These are phyloP conservation scores for Aegle marmelos DNA, from an alignment of 345 rosid genomes.

Conservation along the genomic window DNA sequence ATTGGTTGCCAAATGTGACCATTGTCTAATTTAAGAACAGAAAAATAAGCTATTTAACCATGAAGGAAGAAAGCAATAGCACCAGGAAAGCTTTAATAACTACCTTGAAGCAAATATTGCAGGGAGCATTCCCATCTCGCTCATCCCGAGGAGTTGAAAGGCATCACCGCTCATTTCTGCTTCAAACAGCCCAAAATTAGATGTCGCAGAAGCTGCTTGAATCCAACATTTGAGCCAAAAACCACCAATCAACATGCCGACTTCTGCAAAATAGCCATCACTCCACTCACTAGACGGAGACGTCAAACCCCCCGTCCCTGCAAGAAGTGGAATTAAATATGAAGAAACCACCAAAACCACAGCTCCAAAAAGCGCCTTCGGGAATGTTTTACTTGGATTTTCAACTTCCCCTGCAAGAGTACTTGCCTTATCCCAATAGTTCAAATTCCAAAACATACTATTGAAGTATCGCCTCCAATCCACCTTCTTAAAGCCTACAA, in stretches of 20 bases:
- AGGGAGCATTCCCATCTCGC: conserved; percentile 92
- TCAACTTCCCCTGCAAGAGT: conserved; percentile 93
- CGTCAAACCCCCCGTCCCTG: conserved; percentile 70
- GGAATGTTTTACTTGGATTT: conserved; percentile 76
- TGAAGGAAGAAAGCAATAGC: background rate
- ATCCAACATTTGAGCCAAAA: conserved; percentile 89
- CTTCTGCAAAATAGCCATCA: conserved; percentile 94
- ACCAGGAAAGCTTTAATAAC: background rate
- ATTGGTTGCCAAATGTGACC: background rate
- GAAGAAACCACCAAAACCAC: conserved; percentile 73
- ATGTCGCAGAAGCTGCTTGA: conserved; percentile 93
- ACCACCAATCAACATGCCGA: conserved; percentile 86
- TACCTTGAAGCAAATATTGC: conserved; percentile 69
- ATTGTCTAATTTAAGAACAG: background rate
- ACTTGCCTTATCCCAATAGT: conserved; percentile 97
- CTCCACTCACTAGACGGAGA: conserved; percentile 63
- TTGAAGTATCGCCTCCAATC: conserved; percentile 92
- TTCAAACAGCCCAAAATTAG: conserved; percentile 90
- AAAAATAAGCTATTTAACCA: background rate
- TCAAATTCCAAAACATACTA: conserved; percentile 93
- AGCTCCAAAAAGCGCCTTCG: conserved; percentile 79
- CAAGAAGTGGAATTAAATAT: conserved; percentile 77
- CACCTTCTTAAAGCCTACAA: conserved; percentile 55
- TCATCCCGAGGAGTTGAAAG: conserved; percentile 93
- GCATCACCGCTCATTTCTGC: conserved; percentile 98